These are phyloP conservation scores for Eutrema salsugineum DNA, from an alignment of 441 rosid genomes.

Conservation along the genomic window DNA sequence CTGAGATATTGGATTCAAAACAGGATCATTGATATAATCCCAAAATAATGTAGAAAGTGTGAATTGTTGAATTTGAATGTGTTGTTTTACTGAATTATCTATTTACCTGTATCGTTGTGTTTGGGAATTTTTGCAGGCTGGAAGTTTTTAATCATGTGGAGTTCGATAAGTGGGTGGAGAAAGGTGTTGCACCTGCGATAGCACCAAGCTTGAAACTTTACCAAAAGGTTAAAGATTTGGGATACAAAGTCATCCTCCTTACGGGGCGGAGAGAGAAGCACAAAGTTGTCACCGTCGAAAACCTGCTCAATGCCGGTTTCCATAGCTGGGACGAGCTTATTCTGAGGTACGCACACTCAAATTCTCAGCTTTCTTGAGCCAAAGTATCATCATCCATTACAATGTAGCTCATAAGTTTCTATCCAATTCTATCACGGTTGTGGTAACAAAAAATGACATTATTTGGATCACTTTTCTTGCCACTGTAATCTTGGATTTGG, in stretches of 20 bases:
- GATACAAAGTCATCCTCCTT: constrained; percentile 66
- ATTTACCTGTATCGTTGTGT: not conserved
- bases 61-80: constrained; percentile 7
- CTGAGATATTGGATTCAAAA: not conserved
- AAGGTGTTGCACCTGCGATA: constrained; percentile 58
- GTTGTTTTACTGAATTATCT: not conserved
- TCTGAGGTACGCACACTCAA: constrained; percentile 47
- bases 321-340: constrained; percentile 79
- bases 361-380: not conserved
- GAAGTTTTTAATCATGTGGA: constrained; percentile 54
- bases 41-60: not conserved
- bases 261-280: constrained; percentile 72
- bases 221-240: constrained; percentile 50
- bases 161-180: constrained; percentile 81
- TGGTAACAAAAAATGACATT: not conserved
- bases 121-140: constrained; percentile 40
- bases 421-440: not conserved
- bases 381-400: not conserved
- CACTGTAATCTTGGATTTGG: not conserved
- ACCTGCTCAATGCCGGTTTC: constrained; percentile 61
- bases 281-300: constrained; percentile 48
- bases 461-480: not conserved
- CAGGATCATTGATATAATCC: not conserved
- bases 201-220: constrained; percentile 68
- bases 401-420: not conserved